A percentile compares a stretch with the other conserved stretches of the same genome.
These are phyloP conservation scores for Halenospora varia DNA, from an alignment of 495 filamentous ascomycete genomes.

Conservation along the genomic window DNA sequence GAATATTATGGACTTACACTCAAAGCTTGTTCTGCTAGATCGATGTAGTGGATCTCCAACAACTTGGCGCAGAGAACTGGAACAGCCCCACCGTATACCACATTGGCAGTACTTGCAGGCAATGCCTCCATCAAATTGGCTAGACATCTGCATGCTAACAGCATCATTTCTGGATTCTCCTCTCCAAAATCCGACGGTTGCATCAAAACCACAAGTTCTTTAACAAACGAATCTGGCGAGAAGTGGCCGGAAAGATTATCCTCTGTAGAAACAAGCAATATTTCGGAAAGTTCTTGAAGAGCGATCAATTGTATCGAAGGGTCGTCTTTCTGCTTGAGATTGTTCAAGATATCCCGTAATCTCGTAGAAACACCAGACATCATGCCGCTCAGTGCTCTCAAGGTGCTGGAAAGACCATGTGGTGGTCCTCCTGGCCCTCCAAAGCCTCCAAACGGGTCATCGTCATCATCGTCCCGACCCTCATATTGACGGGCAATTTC, in stretches of 20 bases:
- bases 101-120: conserved; percentile 85
- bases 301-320: conserved; percentile 87
- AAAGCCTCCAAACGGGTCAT: conserved; percentile 78
- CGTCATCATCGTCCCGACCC: conserved; percentile 52
- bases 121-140: conserved; percentile 98
- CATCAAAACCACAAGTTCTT: conserved; percentile 91
- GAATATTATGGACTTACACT: conserved; percentile 54
- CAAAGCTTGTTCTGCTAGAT: conserved; percentile 93
- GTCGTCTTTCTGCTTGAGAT: conserved; percentile 83
- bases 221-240: conserved; percentile 89
- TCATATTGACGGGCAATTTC: conserved; percentile 44
- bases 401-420: conserved; percentile 69
- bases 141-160: conserved; percentile 91
- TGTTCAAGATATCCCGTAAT: conserved; percentile 77
- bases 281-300: conserved; percentile 88
- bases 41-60: conserved; percentile 91
- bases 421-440: conserved; percentile 59
- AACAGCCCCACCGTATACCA: conserved; percentile 94
- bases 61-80: conserved; percentile 92
- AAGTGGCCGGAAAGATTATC: conserved; percentile 96
- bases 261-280: conserved; percentile 90
- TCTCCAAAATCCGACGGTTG: conserved; percentile 80
- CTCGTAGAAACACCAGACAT: conserved; percentile 78
- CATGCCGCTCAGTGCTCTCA: conserved; percentile 85
- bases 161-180: conserved; percentile 96